Evolutionary conservation across 768 basidiomycete genomes (phyloP).

Genomic region (Neoboletus brunneissimus): DNA sequence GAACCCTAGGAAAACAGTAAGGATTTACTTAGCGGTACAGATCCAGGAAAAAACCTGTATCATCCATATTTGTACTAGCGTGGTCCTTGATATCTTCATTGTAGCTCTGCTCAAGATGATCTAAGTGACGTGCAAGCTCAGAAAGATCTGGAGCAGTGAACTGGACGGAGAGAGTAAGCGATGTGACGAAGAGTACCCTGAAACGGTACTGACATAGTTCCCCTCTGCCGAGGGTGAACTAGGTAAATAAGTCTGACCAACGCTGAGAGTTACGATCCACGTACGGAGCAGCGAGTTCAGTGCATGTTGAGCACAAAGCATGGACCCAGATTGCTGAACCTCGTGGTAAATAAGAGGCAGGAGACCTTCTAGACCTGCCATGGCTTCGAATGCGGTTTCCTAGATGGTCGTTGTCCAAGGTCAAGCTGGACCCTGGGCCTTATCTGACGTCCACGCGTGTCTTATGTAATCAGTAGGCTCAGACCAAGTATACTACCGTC

Average conservation of each 20-base stretch:
- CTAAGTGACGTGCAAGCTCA: constrained; percentile 65
- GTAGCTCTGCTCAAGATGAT: constrained; percentile 61
- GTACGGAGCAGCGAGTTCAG: constrained; percentile 76
- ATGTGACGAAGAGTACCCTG: background rate
- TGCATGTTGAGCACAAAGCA: constrained; percentile 87
- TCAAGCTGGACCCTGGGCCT: constrained; percentile 11
- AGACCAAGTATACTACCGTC: background rate
- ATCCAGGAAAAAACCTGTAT: constrained; percentile 56
- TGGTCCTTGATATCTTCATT: constrained; percentile 43
- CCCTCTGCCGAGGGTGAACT: constrained; percentile 36
- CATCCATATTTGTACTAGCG: constrained; percentile 83
- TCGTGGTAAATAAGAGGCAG: constrained; percentile 70
- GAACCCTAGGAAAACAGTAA: constrained; percentile 53
- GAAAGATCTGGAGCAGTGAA: constrained; percentile 80
- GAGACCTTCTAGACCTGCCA: constrained; percentile 60
- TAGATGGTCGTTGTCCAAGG: constrained; percentile 13
- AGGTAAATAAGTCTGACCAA: constrained; percentile 40
- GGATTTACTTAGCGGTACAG: background rate
- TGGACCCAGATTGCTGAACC: constrained; percentile 70
- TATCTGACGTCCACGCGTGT: constrained; percentile 31
- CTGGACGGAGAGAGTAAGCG: constrained; percentile 38
- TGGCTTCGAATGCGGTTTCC: constrained; percentile 26
- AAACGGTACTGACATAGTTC: constrained; percentile 42
- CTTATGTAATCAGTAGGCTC: constrained; percentile 26
- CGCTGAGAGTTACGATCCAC: constrained; percentile 32